Evolutionary conservation across 345 rosid genomes (phyloP), one percentile per base, ranked within the genome.

Genomic region (Eucalyptus fibrosa): DNA sequence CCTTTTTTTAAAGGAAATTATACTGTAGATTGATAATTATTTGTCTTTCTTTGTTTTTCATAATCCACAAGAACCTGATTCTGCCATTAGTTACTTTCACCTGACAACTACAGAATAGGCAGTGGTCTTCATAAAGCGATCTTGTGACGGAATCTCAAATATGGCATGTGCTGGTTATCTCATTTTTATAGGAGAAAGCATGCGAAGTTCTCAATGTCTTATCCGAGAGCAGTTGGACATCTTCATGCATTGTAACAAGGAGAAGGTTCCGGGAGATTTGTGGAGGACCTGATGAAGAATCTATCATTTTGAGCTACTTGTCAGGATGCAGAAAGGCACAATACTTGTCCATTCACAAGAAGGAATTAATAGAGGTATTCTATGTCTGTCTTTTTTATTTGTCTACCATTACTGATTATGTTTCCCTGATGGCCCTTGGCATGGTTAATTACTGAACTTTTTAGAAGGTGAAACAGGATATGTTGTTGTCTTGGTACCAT

Each of bases 331-430:
- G 98, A 59, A 97, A 93, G 92, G 96, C 96, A 24, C 92, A 51
- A 50, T 95, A 92, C 92, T 90, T 97, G 77, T 95, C 95, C 12
- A 88, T 90, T 65, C 89, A 50, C 51, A 93, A 92, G 91, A 95
- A 93, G 72, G 98, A 97, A 83, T 55, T 93, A n/a, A 91, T 94
- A 45, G 97, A 97, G 99, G 98, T 95, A 89, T 51, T 89, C 28
- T 21, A 34, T 72, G 82, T 72, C 82, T 19, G 26, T 72, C 82
- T 34, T 72, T 72, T 34, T 72, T 34, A 19, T 34, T 72, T 32
- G 24, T 34, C 82, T 77, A 21, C 85, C 85, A 77, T 77, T 40
- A 40, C 85, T 40, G 28, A 77, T 77, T 21, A 8, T 12, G 47
- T 77, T 77, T 40, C 47, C 47, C 30, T 77, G 47, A 77, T 77